Conservation (phyloP, 2,329 filamentous ascomycete species). For the Aspergillus pseudoglaucus region DNA sequence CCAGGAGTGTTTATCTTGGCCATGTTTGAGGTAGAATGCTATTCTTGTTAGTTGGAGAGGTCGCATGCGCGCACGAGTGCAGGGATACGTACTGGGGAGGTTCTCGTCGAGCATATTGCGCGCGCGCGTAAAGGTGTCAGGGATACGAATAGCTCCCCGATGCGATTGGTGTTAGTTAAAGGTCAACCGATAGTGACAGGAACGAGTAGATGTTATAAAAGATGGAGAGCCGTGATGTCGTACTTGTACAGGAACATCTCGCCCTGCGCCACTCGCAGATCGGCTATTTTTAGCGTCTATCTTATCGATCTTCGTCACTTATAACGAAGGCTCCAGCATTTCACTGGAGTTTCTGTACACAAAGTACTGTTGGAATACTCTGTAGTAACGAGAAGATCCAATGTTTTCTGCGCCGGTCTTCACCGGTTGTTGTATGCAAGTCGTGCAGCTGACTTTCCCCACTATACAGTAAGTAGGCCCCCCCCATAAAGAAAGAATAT, state of each 20-base stretch:
- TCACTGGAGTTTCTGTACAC: background rate
- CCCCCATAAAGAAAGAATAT: no score
- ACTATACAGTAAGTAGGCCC: background rate
- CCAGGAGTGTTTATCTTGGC: conserved; percentile 35
- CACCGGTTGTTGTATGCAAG: no score
- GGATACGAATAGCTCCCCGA: background rate
- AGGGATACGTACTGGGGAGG: conserved; percentile 57
- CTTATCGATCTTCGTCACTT: background rate
- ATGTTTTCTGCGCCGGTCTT: background rate
- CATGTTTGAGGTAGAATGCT: conserved; percentile 57
- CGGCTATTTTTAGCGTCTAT: background rate
- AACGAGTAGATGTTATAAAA: background rate
- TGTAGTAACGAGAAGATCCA: background rate
- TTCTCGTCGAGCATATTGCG: conserved; percentile 80
- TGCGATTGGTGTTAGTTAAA: background rate
- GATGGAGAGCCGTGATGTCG: background rate
- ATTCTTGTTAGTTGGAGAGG: conserved; percentile 11
- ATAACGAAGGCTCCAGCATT: background rate
- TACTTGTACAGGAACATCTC: background rate
- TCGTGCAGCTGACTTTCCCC: no score
- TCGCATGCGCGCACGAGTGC: background rate
- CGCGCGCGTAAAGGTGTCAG: background rate
- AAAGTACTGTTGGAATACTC: background rate
- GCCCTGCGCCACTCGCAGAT: background rate
- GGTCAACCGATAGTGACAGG: background rate